These are phyloP conservation scores for Candida montana DNA, from an alignment of 805 yeast species.

Conservation along the genomic window DNA sequence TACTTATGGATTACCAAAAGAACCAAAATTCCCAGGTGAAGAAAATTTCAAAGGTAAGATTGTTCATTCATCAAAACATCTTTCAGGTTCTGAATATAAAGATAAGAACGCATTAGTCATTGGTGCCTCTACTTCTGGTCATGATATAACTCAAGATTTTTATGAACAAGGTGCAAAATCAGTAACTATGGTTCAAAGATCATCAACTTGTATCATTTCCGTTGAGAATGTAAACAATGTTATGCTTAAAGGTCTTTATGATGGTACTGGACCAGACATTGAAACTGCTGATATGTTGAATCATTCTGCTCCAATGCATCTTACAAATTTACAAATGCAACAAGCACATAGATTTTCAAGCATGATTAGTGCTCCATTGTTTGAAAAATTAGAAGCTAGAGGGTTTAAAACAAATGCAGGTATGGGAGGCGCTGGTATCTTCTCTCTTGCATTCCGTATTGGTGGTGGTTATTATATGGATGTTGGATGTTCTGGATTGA, in stretches of 20 bases:
- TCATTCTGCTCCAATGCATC: slow-evolving; percentile 31
- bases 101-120: slow-evolving; percentile 40
- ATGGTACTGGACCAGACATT: slow-evolving; percentile 31
- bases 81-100: slow-evolving; percentile 34
- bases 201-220: slow-evolving; percentile 39
- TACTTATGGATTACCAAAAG: slow-evolving; percentile 40
- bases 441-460: slow-evolving; percentile 34
- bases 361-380: slow-evolving; percentile 28
- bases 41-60: slow-evolving; percentile 34
- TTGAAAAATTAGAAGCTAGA: slow-evolving; percentile 27
- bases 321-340: slow-evolving; percentile 33
- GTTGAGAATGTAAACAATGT: slow-evolving; percentile 28
- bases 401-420: slow-evolving; percentile 39
- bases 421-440: slow-evolving; percentile 38
- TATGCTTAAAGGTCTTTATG: slow-evolving; percentile 30
- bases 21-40: slow-evolving; percentile 36
- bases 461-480: slow-evolving; percentile 45
- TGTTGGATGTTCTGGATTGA: slow-evolving; percentile 38
- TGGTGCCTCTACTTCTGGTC: slow-evolving; percentile 42
- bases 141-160: slow-evolving; percentile 41
- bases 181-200: slow-evolving; percentile 41
- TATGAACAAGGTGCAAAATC: slow-evolving; percentile 36
- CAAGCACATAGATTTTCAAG: slow-evolving; percentile 31
- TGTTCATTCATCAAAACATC: slow-evolving; percentile 38
- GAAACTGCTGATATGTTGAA: slow-evolving; percentile 36